A percentile compares a stretch with the other conserved stretches of the same genome.
phyloP scores from a whole-genome alignment of 2,329 filamentous ascomycete genomes.

The Ceratocystis ficicola region DNA sequence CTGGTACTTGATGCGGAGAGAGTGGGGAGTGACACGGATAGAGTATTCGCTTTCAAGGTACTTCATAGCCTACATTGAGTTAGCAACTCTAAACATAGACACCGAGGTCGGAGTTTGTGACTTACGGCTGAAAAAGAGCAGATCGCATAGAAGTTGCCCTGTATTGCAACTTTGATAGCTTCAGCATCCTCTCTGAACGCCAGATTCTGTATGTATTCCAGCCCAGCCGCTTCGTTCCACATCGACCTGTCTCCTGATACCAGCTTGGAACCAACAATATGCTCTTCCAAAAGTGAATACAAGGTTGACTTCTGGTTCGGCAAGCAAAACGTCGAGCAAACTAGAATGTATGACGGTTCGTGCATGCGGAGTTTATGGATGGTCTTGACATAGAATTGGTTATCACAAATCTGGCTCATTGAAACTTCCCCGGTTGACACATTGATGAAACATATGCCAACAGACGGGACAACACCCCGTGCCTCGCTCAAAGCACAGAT shows the following conservation, averaged over 20 bases:
- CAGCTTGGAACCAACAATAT: conserved; percentile 50
- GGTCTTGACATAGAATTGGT: conserved; percentile 79
- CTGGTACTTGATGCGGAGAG: conserved; percentile 74
- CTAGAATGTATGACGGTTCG: conserved; percentile 65
- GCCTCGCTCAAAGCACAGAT: conserved; percentile 84
- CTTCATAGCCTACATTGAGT: conserved; percentile 53
- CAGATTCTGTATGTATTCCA: conserved; percentile 67
- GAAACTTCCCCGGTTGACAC: conserved; percentile 72
- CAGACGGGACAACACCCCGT: conserved; percentile 70
- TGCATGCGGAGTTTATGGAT: conserved; percentile 76
- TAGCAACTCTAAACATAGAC: neutral
- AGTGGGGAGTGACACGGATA: conserved; percentile 61
- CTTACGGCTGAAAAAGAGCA: conserved; percentile 76
- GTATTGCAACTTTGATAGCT: conserved; percentile 63
- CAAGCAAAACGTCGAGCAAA: conserved; percentile 56
- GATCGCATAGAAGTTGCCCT: conserved; percentile 75
- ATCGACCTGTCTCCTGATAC: conserved; percentile 55
- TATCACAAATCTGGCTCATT: conserved; percentile 84
- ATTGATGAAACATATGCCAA: conserved; percentile 81
- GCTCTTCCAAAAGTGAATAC: conserved; percentile 60
- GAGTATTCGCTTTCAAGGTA: conserved; percentile 62
- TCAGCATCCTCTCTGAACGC: conserved; percentile 71
- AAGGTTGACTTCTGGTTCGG: conserved; percentile 61
- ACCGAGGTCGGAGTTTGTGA: neutral
- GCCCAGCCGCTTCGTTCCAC: conserved; percentile 68